Percentiles rank a stretch among this genome's conserved stretches.
Evolutionary conservation across 257 asterid genomes (phyloP).

Genomic region (Fraxinus pennsylvanica): DNA sequence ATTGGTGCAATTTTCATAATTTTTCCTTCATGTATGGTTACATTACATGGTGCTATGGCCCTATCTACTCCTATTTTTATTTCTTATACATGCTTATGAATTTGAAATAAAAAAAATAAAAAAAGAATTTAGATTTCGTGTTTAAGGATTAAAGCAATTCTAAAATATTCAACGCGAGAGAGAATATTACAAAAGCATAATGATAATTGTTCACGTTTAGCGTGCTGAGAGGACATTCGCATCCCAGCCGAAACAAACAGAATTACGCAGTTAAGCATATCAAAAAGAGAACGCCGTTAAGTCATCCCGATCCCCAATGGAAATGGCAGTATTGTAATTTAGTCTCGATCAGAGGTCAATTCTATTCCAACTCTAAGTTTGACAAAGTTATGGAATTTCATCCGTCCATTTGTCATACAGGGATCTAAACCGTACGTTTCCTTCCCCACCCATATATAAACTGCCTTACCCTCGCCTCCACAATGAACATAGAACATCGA

Average conservation of each 20-base stretch:
- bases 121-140: no score
- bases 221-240: not conserved
- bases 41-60: no score
- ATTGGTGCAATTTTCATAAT: no score
- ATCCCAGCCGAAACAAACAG: not conserved
- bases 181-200: no score
- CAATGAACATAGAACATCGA: not conserved
- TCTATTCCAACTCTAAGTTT: not conserved
- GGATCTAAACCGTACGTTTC: slow-evolving; percentile 26
- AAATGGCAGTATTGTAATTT: not conserved
- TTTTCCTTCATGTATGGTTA: no score
- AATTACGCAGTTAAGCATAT: no score
- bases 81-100: no score
- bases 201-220: not conserved
- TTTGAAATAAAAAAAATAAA: no score
- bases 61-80: no score
- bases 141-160: no score
- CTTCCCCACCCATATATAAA: slow-evolving; percentile 15
- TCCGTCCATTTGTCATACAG: slow-evolving; percentile 21
- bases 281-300: no score
- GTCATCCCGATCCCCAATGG: not conserved
- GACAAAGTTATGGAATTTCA: slow-evolving; percentile 18
- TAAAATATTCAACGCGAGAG: no score
- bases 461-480: not conserved
- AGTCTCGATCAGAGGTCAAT: not conserved